These are phyloP conservation scores for Bacterosira constricta DNA, from an alignment of 108 stramenopile species.

Conservation along the genomic window DNA sequence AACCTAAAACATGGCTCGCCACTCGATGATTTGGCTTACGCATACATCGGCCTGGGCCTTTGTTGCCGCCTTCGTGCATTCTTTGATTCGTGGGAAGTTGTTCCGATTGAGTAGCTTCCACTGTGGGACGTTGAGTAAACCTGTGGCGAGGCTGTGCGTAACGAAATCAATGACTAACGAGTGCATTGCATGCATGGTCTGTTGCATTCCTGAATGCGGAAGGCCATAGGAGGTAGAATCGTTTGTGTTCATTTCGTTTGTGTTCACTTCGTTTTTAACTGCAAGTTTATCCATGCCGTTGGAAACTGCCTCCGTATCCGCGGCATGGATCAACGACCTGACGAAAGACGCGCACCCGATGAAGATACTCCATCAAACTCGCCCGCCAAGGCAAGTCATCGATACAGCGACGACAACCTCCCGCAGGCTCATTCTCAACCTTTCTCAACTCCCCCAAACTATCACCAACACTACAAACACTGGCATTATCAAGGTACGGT, in stretches of 20 bases:
- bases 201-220: constrained; percentile 5
- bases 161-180: neutral
- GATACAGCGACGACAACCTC: neutral
- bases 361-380: neutral
- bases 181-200: neutral
- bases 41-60: constrained; percentile 7
- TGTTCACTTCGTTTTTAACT: neutral
- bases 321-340: neutral
- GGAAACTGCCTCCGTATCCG: neutral
- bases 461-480: neutral
- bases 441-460: too few species aligned
- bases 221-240: neutral
- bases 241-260: too few species aligned
- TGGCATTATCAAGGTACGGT: constrained; percentile 8
- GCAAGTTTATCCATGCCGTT: neutral
- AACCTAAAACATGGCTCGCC: neutral
- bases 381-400: neutral
- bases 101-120: constrained; percentile 4
- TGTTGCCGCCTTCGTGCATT: constrained; percentile 12
- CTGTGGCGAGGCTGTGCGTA: neutral
- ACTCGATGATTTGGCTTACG: constrained; percentile 7
- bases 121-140: neutral
- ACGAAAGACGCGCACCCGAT: neutral
- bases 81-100: constrained; percentile 19
- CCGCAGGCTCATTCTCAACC: neutral